These are phyloP conservation scores for Coleophoma cylindrospora DNA, from an alignment of 2,329 filamentous ascomycete genomes.

Conservation along the genomic window DNA sequence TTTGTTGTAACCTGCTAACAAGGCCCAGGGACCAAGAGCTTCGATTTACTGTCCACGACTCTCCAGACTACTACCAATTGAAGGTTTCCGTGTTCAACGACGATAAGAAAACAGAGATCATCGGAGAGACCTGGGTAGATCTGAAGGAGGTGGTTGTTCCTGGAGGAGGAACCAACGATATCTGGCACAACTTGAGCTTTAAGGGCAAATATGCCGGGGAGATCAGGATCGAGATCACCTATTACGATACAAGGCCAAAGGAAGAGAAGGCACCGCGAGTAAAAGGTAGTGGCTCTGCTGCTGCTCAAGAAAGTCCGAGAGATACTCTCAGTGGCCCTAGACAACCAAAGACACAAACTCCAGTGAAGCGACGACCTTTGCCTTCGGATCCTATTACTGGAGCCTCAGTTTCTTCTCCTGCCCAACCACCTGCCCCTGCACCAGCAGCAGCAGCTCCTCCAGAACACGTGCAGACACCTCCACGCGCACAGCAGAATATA, in stretches of 20 bases:
- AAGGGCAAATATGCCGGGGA: constrained; percentile 95
- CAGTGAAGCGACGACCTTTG: constrained; percentile 78
- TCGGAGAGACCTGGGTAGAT: constrained; percentile 89
- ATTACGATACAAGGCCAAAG: constrained; percentile 85
- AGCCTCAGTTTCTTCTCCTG: constrained; percentile 32
- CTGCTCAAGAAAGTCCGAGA: constrained; percentile 25
- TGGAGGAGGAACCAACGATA: constrained; percentile 88
- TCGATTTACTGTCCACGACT: constrained; percentile 93
- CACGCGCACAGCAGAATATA: constrained; percentile 40
- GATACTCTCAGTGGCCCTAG: constrained; percentile 31
- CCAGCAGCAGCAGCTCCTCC: constrained; percentile 28
- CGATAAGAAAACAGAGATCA: constrained; percentile 94
- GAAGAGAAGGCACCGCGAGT: constrained; percentile 63
- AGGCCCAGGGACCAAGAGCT: constrained; percentile 86
- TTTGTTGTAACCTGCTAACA: too few species aligned
- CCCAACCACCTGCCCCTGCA: constrained; percentile 26
- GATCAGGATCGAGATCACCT: constrained; percentile 91
- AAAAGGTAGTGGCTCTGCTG: constrained; percentile 25
- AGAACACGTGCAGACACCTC: constrained; percentile 31
- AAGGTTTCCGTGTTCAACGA: constrained; percentile 98
- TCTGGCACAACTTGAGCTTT: constrained; percentile 85
- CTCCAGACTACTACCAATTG: constrained; percentile 89
- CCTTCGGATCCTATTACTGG: constrained; percentile 67
- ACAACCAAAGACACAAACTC: constrained; percentile 46
- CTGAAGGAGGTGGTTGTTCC: constrained; percentile 74